Conservation (phyloP, 164 flowering plant species). For the Vitis rupestris region DNA sequence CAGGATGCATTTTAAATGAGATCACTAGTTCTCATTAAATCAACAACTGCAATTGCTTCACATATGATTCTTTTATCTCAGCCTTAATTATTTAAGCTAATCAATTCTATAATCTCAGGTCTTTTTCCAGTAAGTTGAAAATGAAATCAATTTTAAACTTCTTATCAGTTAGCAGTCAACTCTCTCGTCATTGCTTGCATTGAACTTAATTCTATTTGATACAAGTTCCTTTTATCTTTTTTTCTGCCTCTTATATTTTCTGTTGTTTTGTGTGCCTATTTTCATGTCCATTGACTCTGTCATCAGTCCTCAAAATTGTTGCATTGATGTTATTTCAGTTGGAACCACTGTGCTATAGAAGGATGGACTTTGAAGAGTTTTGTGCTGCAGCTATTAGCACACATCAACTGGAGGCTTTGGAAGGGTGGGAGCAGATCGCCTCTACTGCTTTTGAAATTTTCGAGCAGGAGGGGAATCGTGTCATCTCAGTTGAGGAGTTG, state of each 20-base stretch:
- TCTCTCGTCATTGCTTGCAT: too few species aligned
- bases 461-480: slow-evolving; percentile 44
- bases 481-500: slow-evolving; percentile 44
- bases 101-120: too few species aligned
- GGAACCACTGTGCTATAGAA: slow-evolving; percentile 40
- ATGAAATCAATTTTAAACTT: too few species aligned
- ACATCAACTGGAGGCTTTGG: slow-evolving; percentile 43
- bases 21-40: too few species aligned
- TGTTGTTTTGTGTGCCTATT: not conserved
- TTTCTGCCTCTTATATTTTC: not conserved
- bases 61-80: too few species aligned
- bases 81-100: too few species aligned
- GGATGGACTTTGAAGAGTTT: slow-evolving; percentile 49
- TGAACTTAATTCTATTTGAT: not conserved
- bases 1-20: too few species aligned
- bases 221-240: not conserved
- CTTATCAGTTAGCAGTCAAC: too few species aligned
- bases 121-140: too few species aligned
- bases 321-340: slow-evolving; percentile 20
- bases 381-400: slow-evolving; percentile 51
- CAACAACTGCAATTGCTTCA: too few species aligned
- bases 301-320: not conserved
- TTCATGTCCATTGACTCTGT: not conserved
- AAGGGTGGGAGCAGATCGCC: slow-evolving; percentile 46
- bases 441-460: slow-evolving; percentile 39